Evolutionary conservation across 768 basidiomycete genomes (phyloP).

Genomic region (Boletus patriciae): DNA sequence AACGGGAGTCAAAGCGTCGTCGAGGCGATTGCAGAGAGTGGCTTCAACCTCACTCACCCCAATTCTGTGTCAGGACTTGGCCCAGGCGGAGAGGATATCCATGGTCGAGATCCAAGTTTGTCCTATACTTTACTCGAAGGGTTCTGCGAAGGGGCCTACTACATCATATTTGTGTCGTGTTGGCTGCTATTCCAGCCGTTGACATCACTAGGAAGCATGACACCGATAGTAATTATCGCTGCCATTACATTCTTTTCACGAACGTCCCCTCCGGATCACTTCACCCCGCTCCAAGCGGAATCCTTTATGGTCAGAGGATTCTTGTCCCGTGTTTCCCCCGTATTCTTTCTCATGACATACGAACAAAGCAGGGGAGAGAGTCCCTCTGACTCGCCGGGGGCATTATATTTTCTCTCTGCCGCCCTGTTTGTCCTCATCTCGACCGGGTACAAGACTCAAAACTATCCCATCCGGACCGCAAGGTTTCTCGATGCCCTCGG

Average conservation of each 20-base stretch:
- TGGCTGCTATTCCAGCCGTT: background rate
- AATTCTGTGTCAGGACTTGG: background rate
- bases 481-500: background rate
- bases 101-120: background rate
- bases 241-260: background rate
- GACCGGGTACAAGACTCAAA: background rate
- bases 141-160: background rate
- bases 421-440: background rate
- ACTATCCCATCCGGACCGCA: background rate
- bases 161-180: background rate
- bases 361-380: background rate
- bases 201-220: background rate
- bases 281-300: background rate
- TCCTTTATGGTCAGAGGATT: background rate
- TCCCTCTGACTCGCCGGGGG: background rate
- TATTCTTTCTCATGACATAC: background rate
- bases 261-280: background rate
- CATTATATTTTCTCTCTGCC: background rate
- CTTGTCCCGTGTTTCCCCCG: background rate
- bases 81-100: background rate
- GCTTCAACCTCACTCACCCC: background rate
- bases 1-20: background rate
- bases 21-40: background rate
- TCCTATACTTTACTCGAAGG: background rate
- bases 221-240: too few relatives aligned